Conservation (phyloP, 2,329 filamentous ascomycete genomes). For the Aspergillus novoparasiticus region DNA sequence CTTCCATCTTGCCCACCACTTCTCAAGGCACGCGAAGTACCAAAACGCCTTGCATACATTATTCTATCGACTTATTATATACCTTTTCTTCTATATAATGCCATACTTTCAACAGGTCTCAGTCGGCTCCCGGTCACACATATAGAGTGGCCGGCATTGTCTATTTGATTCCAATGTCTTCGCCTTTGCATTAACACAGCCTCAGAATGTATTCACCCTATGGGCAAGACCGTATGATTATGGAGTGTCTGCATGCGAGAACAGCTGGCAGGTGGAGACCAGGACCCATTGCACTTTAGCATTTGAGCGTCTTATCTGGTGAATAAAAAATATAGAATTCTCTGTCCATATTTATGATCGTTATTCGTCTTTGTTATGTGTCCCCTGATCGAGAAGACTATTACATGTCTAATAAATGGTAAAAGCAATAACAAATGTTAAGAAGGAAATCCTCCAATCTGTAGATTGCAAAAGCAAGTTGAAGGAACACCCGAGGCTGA, state of each 20-base stretch:
- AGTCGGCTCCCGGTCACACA: neutral
- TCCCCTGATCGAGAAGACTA: neutral
- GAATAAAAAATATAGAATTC: slow-evolving; percentile 4
- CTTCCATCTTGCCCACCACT: neutral
- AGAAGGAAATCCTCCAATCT: neutral
- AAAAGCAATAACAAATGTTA: neutral
- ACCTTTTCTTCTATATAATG: slow-evolving; percentile 1
- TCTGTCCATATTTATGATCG: neutral
- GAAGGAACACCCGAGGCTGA: neutral
- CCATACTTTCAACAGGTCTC: neutral
- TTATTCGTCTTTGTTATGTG: neutral
- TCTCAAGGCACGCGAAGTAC: neutral
- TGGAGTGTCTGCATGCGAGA: neutral
- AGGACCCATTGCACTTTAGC: neutral
- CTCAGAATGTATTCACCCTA: neutral
- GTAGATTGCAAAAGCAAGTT: neutral
- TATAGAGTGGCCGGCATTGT: neutral
- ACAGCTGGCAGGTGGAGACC: slow-evolving; percentile 4
- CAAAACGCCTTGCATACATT: neutral
- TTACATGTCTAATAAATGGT: neutral
- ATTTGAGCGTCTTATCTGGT: neutral
- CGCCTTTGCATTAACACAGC: no score
- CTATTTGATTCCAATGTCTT: neutral
- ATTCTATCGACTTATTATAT: neutral
- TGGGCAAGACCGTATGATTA: neutral